Evolutionary conservation across 2,329 filamentous ascomycete species (phyloP), one percentile per base, ranked within the genome.

Genomic region (Aspergillus sp.): DNA sequence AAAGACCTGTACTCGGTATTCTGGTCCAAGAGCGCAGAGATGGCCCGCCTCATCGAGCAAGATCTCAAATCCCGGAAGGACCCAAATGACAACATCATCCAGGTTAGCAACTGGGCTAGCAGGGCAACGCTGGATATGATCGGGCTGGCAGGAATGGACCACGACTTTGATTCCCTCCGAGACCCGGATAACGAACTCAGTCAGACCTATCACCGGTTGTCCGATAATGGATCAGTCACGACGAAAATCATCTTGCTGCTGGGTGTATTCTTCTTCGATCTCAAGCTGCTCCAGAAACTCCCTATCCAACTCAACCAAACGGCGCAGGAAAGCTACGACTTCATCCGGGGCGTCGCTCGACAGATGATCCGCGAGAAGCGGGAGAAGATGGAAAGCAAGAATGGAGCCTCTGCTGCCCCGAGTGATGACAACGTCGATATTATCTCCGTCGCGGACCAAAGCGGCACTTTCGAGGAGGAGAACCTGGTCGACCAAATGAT

Each of bases 401-500:
- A 29, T 8, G 19, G 19, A 19, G 19, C 19, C 19, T 1, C 19
- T 19, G 19, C 19, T 19, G 19, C 19, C 19, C 19, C 19, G 19
- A 19, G 19, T 19, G 19, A 19, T 19, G 39, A 52, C 9, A 42
- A 51, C 34, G 65, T 79, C 5, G 88, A 94, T 63, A 93, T 95
- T 48, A 73, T 94, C 32, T 88, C 84, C 1, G 85, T 91, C 0
- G 88, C 88, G 10, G 72, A 94, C 42, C 78, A 83, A 61, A 88
- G 82, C 35, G 86, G 85, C 41, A 80, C 75, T 4, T 93, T 94
- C 67, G 78, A 71, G 8, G 86, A 93, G 52, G 85, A 88, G 42
- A 81, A 88, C 50, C 78, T 94, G n/a, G 79, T 88, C 33, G 85
- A 93, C 63, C 88, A 94, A 67, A 78, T 93, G 62, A 93, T 94